These are phyloP conservation scores for Fusarium setosum DNA, from an alignment of 2,329 filamentous ascomycete genomes.

Conservation along the genomic window DNA sequence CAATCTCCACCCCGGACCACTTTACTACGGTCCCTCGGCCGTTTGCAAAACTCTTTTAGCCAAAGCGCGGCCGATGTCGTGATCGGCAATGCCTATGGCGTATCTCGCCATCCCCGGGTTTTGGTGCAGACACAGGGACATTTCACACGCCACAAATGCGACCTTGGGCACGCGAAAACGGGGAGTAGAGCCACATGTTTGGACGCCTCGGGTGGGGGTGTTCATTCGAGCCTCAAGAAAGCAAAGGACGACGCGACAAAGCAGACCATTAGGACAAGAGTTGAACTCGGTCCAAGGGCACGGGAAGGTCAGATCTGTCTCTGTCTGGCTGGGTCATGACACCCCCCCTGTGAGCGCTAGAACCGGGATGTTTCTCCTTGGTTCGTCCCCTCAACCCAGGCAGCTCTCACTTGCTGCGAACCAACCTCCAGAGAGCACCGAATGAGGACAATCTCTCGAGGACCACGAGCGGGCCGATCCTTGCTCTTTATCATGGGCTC, in stretches of 20 bases:
- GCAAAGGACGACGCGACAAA: background rate
- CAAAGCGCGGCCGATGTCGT: slow-evolving; percentile 38
- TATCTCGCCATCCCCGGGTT: slow-evolving; percentile 18
- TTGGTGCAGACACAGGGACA: background rate
- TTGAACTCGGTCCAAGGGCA: background rate
- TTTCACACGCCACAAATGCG: slow-evolving; percentile 29
- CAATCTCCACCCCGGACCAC: slow-evolving; percentile 33
- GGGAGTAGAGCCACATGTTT: slow-evolving; percentile 16
- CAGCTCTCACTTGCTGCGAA: slow-evolving; percentile 11
- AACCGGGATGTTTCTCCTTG: slow-evolving; percentile 2
- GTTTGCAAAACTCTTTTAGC: slow-evolving; percentile 23
- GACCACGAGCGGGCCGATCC: slow-evolving; percentile 36
- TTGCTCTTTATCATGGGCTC: slow-evolving; percentile 26
- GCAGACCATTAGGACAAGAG: background rate
- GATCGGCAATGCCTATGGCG: slow-evolving; percentile 39
- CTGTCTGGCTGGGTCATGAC: background rate
- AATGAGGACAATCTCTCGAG: slow-evolving; percentile 22
- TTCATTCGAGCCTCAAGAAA: background rate
- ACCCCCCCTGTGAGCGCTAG: slow-evolving; percentile 4
- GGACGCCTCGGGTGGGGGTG: slow-evolving; percentile 11
- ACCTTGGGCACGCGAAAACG: background rate
- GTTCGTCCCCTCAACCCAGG: slow-evolving; percentile 9
- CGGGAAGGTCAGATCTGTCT: background rate
- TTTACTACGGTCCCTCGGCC: slow-evolving; percentile 20
- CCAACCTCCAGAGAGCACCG: slow-evolving; percentile 6